Evolutionary conservation across 148 eudicot species (phyloP).

Genomic region (Rhododendron griersonianum): DNA sequence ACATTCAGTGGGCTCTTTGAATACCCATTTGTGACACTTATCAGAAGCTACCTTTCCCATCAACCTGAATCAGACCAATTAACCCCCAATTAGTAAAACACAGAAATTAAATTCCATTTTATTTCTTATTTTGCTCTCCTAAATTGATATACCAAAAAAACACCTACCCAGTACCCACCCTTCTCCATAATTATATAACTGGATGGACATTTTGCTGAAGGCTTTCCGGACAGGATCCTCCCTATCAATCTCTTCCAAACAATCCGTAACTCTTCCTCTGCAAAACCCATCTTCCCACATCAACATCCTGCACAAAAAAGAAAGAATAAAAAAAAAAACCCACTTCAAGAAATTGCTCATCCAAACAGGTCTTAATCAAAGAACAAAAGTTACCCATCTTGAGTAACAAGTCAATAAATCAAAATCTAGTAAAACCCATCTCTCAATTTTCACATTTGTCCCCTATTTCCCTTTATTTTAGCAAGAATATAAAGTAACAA

Average conservation of each 20-base stretch:
- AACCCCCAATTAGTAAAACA: constrained; percentile 10
- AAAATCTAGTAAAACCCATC: constrained; percentile 9
- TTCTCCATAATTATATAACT: constrained; percentile 99
- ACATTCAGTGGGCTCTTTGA: constrained; percentile 95
- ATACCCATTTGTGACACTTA: constrained; percentile 99
- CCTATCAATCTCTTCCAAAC: constrained; percentile 70
- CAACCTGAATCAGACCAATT: constrained; percentile 52
- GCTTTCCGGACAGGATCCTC: constrained; percentile 91
- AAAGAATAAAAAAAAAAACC: not conserved
- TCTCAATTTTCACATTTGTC: not conserved
- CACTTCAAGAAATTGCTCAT: not conserved
- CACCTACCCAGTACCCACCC: constrained; percentile 99
- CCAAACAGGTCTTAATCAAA: constrained; percentile 1
- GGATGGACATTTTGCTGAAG: constrained; percentile 99
- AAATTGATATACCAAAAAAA: constrained; percentile 9
- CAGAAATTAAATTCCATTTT: not conserved
- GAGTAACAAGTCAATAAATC: constrained; percentile 4
- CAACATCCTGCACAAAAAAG: constrained; percentile 68
- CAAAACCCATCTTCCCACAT: constrained; percentile 99
- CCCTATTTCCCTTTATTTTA: not conserved
- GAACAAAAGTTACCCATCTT: constrained; percentile 4
- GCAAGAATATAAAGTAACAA: not conserved
- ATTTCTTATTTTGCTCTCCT: not conserved
- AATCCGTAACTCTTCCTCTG: constrained; percentile 76
- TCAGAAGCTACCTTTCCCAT: constrained; percentile 99